Conservation (phyloP, 176 grass and related monocot genomes). For the Cenchrus purpureus region DNA sequence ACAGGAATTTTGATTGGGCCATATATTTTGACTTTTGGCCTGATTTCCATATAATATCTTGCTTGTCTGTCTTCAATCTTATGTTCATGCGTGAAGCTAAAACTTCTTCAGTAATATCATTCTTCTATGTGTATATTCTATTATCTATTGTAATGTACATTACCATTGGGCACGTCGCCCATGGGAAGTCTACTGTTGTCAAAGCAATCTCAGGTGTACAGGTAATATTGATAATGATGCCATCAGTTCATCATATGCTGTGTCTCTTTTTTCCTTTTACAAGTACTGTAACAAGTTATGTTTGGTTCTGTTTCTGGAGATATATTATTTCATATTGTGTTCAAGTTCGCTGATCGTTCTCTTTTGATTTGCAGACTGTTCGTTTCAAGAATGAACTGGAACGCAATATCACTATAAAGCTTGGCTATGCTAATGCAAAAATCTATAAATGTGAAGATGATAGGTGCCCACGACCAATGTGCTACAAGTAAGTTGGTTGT, state of each 20-base stretch:
- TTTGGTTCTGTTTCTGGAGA: background rate
- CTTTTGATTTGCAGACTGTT: background rate
- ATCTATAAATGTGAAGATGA: conserved; percentile 23
- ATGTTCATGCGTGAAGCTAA: background rate
- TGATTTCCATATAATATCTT: background rate
- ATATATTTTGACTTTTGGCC: background rate
- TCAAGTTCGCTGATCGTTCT: background rate
- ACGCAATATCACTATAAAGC: conserved; percentile 26
- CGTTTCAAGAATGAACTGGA: conserved; percentile 25
- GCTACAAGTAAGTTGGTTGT: conserved; percentile 14
- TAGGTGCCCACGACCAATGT: conserved; percentile 22
- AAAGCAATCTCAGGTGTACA: conserved; percentile 22
- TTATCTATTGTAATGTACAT: background rate
- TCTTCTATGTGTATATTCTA: background rate
- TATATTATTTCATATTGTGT: background rate
- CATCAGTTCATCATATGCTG: background rate
- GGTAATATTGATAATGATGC: background rate
- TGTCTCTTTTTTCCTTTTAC: background rate
- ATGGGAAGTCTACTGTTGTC: conserved; percentile 25
- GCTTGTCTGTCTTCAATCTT: background rate
- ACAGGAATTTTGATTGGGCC: background rate
- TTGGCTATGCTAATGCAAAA: conserved; percentile 27
- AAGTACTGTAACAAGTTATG: background rate
- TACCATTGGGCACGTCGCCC: conserved; percentile 18
- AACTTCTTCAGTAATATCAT: background rate